Base-by-base conservation (phyloP, 192 early-diverging fungal genomes). In the Linderina pennispora region DNA sequence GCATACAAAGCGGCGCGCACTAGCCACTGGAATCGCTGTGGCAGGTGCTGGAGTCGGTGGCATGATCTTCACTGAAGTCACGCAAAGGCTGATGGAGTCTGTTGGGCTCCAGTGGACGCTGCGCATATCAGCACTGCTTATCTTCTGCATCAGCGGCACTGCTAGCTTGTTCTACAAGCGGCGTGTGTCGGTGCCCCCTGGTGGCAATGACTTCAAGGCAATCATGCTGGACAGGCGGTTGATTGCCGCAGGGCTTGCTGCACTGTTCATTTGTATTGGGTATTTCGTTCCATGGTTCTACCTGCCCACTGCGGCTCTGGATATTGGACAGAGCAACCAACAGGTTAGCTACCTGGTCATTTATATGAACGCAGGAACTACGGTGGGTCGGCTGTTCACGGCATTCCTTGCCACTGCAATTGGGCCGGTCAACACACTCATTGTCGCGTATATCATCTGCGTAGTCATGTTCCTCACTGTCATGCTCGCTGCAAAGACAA, bases 31-130 rank as follows among this genome's bases (percentile, higher is more conserved):
- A 3, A 49, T 88, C 22, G 83, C 83, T 13, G 78, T 84, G 33
- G 77, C 85, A 26, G 89, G 87, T 3, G 67, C 78, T 9, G 90
- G 90, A 18, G 48, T 83, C 25, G 90, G 90, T 34, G 86, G 87
- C 9, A 65, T 90, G 25, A 62, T 67, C 13, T 60, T 90, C 28
- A 59, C 80, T 1, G 73, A 72, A 15, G 52, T 84, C 6, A 70
- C 65, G 1, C 80, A 80, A 38, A 53, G 48, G 6, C 51, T 85
- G 43, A 78, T 92, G 20, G 70, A 75, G 11, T 26, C 47, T 14
- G 35, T 67, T 9, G 64, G 64, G 18, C 45, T 59, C 40, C 26
- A 24, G 13, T 67, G 64, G 64, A 48, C 64, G 4, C 44, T 67
- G 15, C 46, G 64, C 3, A 38, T 32, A 0, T 56, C 55, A 3